Conservation (phyloP, 495 filamentous ascomycete species). For the Extremus antarcticus region DNA sequence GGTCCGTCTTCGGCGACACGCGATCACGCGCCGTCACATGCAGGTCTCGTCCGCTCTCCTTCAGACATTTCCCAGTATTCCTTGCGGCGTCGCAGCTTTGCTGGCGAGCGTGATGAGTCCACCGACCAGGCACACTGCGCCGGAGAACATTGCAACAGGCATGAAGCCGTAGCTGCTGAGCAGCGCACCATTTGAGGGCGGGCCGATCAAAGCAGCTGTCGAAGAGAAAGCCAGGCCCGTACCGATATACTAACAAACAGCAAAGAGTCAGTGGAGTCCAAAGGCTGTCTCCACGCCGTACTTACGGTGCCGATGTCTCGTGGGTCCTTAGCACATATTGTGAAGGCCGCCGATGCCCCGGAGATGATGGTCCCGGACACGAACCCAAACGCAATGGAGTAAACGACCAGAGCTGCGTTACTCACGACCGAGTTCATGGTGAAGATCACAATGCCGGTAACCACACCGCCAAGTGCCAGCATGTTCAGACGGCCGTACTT, state of each 20-base stretch:
- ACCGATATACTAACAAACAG: not conserved
- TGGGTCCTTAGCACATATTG: not conserved
- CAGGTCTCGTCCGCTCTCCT: too few species aligned
- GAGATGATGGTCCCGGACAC: conserved; percentile 41
- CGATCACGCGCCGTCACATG: too few species aligned
- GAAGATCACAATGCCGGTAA: conserved; percentile 42
- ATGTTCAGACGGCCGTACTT: conserved; percentile 7
- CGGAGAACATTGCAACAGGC: not conserved
- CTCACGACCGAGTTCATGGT: not conserved
- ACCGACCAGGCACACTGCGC: not conserved
- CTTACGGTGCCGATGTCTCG: not conserved
- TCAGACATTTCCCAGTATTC: not conserved
- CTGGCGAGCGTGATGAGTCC: not conserved
- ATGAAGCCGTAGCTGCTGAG: not conserved
- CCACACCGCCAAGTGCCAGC: conserved; percentile 40
- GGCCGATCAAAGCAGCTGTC: not conserved
- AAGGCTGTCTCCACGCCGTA: not conserved
- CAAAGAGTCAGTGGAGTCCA: not conserved
- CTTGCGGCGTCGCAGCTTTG: not conserved
- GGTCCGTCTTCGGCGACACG: not conserved
- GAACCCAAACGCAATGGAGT: conserved; percentile 52
- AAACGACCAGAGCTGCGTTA: conserved; percentile 30
- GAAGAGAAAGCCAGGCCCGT: not conserved
- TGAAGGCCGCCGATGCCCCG: not conserved
- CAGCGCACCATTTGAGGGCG: not conserved